These are phyloP conservation scores for Russula dissimulans DNA, from an alignment of 768 basidiomycete species.

Conservation along the genomic window DNA sequence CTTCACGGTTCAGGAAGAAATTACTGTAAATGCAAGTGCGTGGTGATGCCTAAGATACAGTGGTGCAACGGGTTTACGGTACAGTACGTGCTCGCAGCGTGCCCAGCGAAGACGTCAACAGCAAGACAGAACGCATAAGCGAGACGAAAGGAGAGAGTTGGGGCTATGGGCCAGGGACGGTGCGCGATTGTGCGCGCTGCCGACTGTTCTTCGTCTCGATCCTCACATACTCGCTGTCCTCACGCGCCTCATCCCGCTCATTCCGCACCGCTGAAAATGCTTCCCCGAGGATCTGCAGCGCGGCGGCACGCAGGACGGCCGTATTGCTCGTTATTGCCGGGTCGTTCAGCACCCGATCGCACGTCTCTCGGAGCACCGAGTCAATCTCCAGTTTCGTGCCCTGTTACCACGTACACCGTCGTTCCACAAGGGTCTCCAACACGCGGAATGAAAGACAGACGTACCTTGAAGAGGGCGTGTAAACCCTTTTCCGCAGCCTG, in stretches of 20 bases:
- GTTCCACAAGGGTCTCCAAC: neutral
- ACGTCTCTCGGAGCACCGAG: conserved; percentile 80
- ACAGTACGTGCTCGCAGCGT: neutral
- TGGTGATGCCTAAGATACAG: conserved; percentile 11
- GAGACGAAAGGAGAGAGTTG: neutral
- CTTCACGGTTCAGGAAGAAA: too few species aligned
- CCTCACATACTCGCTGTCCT: conserved; percentile 75
- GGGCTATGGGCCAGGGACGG: neutral
- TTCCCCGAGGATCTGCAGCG: conserved; percentile 77
- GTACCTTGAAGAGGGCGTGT: conserved; percentile 82
- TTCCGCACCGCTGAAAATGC: conserved; percentile 65
- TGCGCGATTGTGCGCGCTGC: conserved; percentile 24
- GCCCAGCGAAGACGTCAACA: too few species aligned
- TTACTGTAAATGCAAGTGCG: neutral
- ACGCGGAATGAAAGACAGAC: conserved; percentile 1
- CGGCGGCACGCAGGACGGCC: conserved; percentile 64
- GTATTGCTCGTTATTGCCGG: conserved; percentile 43
- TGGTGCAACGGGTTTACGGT: neutral
- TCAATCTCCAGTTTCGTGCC: conserved; percentile 89
- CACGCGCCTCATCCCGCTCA: conserved; percentile 37
- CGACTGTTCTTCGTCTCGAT: conserved; percentile 68
- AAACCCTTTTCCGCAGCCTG: conserved; percentile 90
- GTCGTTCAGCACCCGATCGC: conserved; percentile 69
- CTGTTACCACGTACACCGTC: conserved; percentile 29
- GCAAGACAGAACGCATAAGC: neutral